Base-by-base conservation (phyloP, 176 grass and related monocot genomes). In the Zoysia japonica region DNA sequence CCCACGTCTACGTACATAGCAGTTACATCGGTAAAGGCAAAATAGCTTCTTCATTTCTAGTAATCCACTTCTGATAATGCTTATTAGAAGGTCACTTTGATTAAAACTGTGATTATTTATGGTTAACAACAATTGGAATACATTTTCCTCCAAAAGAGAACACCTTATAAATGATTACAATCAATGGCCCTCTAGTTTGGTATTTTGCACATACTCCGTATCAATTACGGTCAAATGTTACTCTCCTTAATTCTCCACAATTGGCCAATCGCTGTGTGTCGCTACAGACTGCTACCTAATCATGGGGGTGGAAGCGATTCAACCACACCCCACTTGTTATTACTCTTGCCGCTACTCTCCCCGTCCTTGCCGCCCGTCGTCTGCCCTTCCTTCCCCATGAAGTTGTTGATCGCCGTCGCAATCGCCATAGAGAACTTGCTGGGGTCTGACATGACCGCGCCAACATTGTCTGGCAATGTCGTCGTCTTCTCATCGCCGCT, bases 361-460 rank as follows among this genome's bases (percentile, higher is more conserved):
- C 88, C 90, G 12, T 91, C 90, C 78, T 95, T 91, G 48, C 83
- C 56, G 47, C 51, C 51, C 17, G 45, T 52, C 53, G 7, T 46
- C 65, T 80, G 78, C 61, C 63, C 73, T 3, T 93, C 86, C 67
- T 91, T 96, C 54, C 75, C 88, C 44, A 81, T 88, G 50, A 85
- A 91, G 62, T 68, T 82, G 51, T 59, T 93, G 72, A 86, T 81
- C 16, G 87, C 85, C 6, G 85, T 61, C 0, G 89, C 77, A 4
- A 94, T 85, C 3, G 87, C 74, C 14, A 72, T 75, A 0, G 84
- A 85, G 65, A 96, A 83, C 60, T 88, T 86, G 68, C 62, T 92
- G n/a, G 54, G 80, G 45, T 83, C 77, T 4, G 77, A 80, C 28
- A 76, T 28, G 59, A 83, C 83, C 0, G 66, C 61, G 14, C 81